Base-by-base conservation (phyloP, 2,329 filamentous ascomycete genomes). In the Ambrosiella beaveri region DNA sequence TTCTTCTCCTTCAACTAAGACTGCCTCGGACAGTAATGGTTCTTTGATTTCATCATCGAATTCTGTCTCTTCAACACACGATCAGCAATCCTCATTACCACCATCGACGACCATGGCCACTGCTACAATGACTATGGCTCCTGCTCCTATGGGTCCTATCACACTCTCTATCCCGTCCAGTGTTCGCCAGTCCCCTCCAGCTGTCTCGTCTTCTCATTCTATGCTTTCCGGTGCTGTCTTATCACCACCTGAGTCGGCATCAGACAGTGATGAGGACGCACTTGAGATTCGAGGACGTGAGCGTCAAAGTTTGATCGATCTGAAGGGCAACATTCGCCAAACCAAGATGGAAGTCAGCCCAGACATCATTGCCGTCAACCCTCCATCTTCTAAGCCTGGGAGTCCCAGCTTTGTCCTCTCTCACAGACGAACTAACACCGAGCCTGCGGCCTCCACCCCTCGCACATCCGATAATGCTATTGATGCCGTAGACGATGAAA, bases 151-250 rank as follows among this genome's bases (percentile, higher is more conserved):
- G 45, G 52, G 57, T 17, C 57, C 59, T 9, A 56, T 58, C 40
- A 57, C 50, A n/a, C 71, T 77, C 66, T 68, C 70, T 13, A 64
- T 73, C 58, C 76, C 74, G 67, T 74, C 74, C 68, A 87, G 81
- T 70, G 73, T 94, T 62, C 81, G 87, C 65, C 86, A 90, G 69
- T 94, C 89, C 53, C 88, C 88, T 13, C 84, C 87, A n/a, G 87
- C 88, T 15, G 71, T 88, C 62, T 87, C 82, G 62, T 82, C 88
- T 71, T 78, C 74, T 35, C 69, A 81, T 61, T 73, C 80, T 62
- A 93, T 95, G 69, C 88, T 89, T 47, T 80, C 81, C 62, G 88
- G 88, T 61, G 89, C 88, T 62, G 81, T 95, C 64, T 86, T 95
- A 60, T 96, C 91, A 0, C 91, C 91, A 40, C 91, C 91, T 8